Evolutionary conservation across 805 yeast species (phyloP).

Genomic region (Sugiyamaella floridensis): DNA sequence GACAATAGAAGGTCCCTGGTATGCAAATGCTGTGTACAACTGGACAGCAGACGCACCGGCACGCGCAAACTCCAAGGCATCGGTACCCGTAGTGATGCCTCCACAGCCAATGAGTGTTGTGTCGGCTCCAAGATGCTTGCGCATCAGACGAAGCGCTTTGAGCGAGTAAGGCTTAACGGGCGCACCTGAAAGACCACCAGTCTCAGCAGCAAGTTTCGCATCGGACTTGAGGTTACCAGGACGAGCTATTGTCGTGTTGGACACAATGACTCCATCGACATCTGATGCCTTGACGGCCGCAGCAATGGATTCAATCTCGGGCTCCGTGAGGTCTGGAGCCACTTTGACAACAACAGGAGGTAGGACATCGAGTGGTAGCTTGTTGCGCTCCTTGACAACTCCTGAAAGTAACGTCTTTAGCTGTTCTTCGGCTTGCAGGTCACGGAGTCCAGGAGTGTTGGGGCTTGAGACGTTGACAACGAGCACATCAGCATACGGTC

Average conservation of each 20-base stretch:
- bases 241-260: constrained; percentile 86
- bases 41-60: constrained; percentile 93
- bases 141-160: constrained; percentile 60
- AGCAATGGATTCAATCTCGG: constrained; percentile 78
- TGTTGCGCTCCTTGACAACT: constrained; percentile 65
- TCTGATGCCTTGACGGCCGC: constrained; percentile 65
- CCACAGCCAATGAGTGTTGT: constrained; percentile 88
- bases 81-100: constrained; percentile 81
- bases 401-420: constrained; percentile 58
- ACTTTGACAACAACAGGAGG: constrained; percentile 78
- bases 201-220: constrained; percentile 42
- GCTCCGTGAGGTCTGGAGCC: constrained; percentile 85
- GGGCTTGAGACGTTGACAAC: constrained; percentile 93
- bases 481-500: constrained; percentile 78
- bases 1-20: constrained; percentile 84
- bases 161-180: constrained; percentile 80
- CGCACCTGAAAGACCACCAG: constrained; percentile 89
- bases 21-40: constrained; percentile 84
- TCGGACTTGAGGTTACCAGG: constrained; percentile 56
- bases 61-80: constrained; percentile 82
- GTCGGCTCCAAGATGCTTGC: constrained; percentile 68
- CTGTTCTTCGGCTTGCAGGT: constrained; percentile 70
- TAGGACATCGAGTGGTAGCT: constrained; percentile 32
- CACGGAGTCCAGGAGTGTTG: constrained; percentile 91
- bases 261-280: constrained; percentile 86